These are phyloP conservation scores for Gaeumannomyces tritici DNA, from an alignment of 2,329 filamentous ascomycete species.

Conservation along the genomic window DNA sequence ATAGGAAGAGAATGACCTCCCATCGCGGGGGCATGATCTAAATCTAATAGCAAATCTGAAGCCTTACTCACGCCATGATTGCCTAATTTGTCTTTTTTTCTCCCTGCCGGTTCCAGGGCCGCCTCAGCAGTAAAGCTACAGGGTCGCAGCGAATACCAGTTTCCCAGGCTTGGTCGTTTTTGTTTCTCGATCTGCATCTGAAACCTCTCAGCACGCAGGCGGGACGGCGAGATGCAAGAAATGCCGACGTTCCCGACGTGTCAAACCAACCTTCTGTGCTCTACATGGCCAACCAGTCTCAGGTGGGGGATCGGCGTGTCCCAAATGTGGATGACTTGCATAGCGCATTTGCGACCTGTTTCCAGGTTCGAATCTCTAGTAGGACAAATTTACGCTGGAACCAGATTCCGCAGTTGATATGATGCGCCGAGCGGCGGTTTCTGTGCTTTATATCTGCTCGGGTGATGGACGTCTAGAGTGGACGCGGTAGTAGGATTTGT, in stretches of 20 bases:
- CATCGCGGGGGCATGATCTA: conserved; percentile 48
- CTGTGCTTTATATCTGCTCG: too few species aligned
- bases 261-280: neutral
- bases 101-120: neutral
- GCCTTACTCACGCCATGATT: neutral
- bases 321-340: too few species aligned
- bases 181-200: neutral
- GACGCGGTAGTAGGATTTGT: neutral
- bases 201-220: neutral
- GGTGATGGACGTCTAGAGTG: too few species aligned
- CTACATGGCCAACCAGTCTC: neutral
- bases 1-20: conserved; percentile 63
- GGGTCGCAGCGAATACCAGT: neutral
- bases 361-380: too few species aligned
- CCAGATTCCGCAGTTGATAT: too few species aligned
- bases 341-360: too few species aligned
- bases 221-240: neutral
- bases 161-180: neutral
- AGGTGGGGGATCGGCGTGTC: too few species aligned
- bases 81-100: neutral
- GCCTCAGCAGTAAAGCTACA: neutral
- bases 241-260: neutral
- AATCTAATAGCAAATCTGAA: conserved; percentile 45
- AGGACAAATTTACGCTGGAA: too few species aligned
- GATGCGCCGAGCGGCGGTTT: too few species aligned